Percentiles rank a stretch among this genome's conserved stretches.
Evolutionary conservation across 164 flowering plant genomes (phyloP).

Genomic region (Magnolia officinalis): DNA sequence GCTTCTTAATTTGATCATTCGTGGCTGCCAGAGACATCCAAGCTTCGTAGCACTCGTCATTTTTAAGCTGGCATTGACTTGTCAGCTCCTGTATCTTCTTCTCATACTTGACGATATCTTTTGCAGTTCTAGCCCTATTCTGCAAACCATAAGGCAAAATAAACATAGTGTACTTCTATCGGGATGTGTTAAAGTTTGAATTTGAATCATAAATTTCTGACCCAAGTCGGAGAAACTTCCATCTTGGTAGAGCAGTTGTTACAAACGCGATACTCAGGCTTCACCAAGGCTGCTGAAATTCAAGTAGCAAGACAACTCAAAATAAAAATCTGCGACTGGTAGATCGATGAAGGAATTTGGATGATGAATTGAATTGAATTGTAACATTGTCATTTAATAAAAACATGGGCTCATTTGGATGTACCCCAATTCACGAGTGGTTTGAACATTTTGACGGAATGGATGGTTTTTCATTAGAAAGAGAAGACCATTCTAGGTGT

Average conservation of each 20-base stretch:
- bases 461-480: neutral
- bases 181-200: neutral
- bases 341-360: too few relatives aligned
- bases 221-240: conserved; percentile 54
- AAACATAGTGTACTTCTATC: neutral
- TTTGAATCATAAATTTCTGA: conserved; percentile 16
- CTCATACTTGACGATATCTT: conserved; percentile 57
- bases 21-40: conserved; percentile 79
- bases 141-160: conserved; percentile 17
- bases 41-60: conserved; percentile 76
- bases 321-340: neutral
- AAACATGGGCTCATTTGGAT: neutral
- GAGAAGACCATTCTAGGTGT: too few relatives aligned
- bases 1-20: conserved; percentile 63
- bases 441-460: neutral
- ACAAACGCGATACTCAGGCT: conserved; percentile 40
- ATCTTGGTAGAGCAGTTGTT: conserved; percentile 55
- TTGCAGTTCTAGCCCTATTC: conserved; percentile 43
- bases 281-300: conserved; percentile 8
- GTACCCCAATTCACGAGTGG: neutral
- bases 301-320: neutral
- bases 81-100: conserved; percentile 65
- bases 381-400: neutral
- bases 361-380: neutral
- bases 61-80: conserved; percentile 48